Conservation (phyloP, 345 rosid species). For the Viola odorata region DNA sequence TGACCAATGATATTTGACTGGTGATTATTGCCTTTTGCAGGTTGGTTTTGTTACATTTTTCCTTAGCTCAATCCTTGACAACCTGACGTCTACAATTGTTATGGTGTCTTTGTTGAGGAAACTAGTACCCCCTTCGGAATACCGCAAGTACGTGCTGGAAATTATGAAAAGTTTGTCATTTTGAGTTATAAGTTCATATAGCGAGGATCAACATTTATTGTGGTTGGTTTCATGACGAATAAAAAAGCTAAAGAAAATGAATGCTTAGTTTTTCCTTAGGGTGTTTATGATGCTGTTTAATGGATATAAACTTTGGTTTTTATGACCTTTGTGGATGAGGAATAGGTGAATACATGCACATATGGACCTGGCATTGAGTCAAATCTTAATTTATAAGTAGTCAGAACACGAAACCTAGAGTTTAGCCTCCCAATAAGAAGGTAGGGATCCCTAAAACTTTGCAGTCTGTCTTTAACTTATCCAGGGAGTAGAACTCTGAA, state of each 20-base stretch:
- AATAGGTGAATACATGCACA: background rate
- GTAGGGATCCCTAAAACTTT: background rate
- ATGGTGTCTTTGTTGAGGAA: constrained; percentile 94
- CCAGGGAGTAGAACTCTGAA: background rate
- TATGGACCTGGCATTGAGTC: background rate
- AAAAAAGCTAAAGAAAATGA: too few species aligned
- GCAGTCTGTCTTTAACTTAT: background rate
- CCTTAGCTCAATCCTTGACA: constrained; percentile 89
- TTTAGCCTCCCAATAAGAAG: background rate
- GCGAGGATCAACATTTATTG: too few species aligned
- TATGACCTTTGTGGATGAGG: background rate
- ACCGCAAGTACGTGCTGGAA: constrained; percentile 72
- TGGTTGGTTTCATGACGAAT: too few species aligned
- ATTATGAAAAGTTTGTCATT: background rate
- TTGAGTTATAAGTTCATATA: background rate
- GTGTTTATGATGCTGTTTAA: too few species aligned
- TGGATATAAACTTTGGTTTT: too few species aligned
- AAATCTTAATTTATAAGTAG: background rate
- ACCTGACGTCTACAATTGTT: constrained; percentile 88
- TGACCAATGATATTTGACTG: constrained; percentile 12
- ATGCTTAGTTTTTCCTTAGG: too few species aligned
- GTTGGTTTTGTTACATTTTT: constrained; percentile 86
- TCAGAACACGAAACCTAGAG: background rate
- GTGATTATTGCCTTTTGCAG: constrained; percentile 39
- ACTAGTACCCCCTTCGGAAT: constrained; percentile 82